These are phyloP conservation scores for Coemansia sp. DNA, from an alignment of 192 early-diverging fungal genomes.

Conservation along the genomic window DNA sequence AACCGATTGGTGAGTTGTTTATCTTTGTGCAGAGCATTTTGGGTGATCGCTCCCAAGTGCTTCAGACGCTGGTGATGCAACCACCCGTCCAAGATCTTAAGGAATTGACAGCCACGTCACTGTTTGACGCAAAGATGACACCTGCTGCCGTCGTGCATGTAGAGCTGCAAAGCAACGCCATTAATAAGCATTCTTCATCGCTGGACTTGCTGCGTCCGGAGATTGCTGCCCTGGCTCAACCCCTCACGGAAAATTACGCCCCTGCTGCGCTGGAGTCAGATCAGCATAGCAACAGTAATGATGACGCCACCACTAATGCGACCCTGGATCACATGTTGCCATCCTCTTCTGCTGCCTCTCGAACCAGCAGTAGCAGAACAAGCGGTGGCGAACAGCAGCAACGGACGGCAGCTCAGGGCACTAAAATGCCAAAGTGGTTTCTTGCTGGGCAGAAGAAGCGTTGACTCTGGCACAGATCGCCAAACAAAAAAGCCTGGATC, in stretches of 20 bases:
- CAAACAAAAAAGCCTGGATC: neutral
- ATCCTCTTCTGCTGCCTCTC: neutral
- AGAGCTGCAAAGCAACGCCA: conserved; percentile 8
- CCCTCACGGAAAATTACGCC: neutral
- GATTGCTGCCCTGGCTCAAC: conserved; percentile 15
- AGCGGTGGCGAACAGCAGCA: too few species aligned
- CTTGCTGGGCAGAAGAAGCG: conserved; percentile 34
- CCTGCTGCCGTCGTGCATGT: conserved; percentile 51
- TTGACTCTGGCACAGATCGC: neutral
- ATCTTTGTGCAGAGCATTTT: conserved; percentile 20
- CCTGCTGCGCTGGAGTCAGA: neutral
- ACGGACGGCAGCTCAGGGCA: neutral
- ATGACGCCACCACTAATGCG: neutral
- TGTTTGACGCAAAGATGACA: conserved; percentile 37
- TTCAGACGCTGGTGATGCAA: conserved; percentile 32
- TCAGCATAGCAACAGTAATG: neutral
- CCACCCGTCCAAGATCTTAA: conserved; percentile 34
- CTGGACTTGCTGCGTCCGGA: conserved; percentile 17
- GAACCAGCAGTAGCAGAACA: neutral
- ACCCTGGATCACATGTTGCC: neutral
- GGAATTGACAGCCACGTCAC: neutral
- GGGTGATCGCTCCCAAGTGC: conserved; percentile 1
- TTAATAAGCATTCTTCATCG: neutral
- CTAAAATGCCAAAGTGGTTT: conserved; percentile 50
- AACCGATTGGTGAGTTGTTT: conserved; percentile 44